phyloP scores from a whole-genome alignment of 192 early-diverging fungal genomes.

The Chytriomyces hyalinus region DNA sequence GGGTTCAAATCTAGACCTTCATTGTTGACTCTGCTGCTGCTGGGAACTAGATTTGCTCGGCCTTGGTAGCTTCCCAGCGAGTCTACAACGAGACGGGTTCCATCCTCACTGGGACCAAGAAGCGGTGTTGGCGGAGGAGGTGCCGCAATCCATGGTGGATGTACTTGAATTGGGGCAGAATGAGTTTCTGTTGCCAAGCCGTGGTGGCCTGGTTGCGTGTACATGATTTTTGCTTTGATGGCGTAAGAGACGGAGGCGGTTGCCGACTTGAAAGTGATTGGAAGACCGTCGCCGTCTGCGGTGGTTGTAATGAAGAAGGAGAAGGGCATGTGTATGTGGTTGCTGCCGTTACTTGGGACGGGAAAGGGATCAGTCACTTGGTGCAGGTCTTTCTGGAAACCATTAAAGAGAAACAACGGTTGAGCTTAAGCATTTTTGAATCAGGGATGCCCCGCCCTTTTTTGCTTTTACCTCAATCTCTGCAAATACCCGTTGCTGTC shows the following conservation, averaged over 20 bases:
- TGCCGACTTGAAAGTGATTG: conserved; percentile 21
- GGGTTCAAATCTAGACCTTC: neutral
- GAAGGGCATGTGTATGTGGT: conserved; percentile 9
- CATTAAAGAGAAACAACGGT: neutral
- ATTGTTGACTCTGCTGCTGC: neutral
- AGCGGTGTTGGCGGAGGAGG: conserved; percentile 16
- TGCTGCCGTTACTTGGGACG: neutral
- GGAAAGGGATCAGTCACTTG: neutral
- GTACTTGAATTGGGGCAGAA: conserved; percentile 3
- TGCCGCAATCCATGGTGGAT: conserved; percentile 16
- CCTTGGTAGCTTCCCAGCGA: conserved; percentile 8
- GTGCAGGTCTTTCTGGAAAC: neutral
- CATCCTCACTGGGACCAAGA: neutral
- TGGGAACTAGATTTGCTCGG: neutral
- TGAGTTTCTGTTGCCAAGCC: neutral
- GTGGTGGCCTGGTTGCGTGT: neutral
- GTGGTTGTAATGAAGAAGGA: neutral
- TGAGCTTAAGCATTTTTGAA: neutral
- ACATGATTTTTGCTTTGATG: neutral
- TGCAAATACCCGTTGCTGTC: conserved; percentile 7
- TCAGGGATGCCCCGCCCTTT: neutral
- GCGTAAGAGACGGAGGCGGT: neutral
- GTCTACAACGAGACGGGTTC: conserved; percentile 16
- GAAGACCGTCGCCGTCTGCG: conserved; percentile 11
- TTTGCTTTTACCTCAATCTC: conserved; percentile 15